Percentiles rank a stretch among this genome's conserved stretches.
Conservation (phyloP, 2,329 filamentous ascomycete genomes). For the Fusarium nematophilum region DNA sequence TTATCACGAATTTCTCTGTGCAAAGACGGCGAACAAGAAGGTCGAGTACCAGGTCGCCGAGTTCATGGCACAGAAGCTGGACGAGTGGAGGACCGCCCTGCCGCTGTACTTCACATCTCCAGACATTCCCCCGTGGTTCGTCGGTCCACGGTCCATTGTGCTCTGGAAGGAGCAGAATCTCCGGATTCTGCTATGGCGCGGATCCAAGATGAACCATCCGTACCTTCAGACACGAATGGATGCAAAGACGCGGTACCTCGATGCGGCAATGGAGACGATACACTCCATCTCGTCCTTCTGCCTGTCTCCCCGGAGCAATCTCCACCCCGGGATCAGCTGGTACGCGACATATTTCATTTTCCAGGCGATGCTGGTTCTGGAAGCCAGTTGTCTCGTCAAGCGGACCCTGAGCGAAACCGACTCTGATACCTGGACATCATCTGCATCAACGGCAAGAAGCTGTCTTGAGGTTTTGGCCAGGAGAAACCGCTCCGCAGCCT, state of each 20-base stretch:
- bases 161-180: slow-evolving; percentile 57
- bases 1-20: slow-evolving; percentile 54
- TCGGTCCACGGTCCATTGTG: slow-evolving; percentile 51
- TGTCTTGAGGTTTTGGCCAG: background rate
- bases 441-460: background rate
- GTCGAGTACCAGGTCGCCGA: slow-evolving; percentile 52
- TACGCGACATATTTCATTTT: slow-evolving; percentile 59
- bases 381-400: slow-evolving; percentile 29
- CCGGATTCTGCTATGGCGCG: slow-evolving; percentile 55
- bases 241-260: slow-evolving; percentile 51
- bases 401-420: slow-evolving; percentile 2
- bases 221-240: slow-evolving; percentile 35
- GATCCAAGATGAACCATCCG: slow-evolving; percentile 50
- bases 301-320: slow-evolving; percentile 33
- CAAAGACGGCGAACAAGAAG: slow-evolving; percentile 48
- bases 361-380: slow-evolving; percentile 55
- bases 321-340: slow-evolving; percentile 53
- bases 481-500: background rate
- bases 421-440: background rate
- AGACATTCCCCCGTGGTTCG: slow-evolving; percentile 49
- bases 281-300: slow-evolving; percentile 52
- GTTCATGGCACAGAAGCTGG: slow-evolving; percentile 52
- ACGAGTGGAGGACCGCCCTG: slow-evolving; percentile 47
- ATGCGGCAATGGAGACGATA: slow-evolving; percentile 52
- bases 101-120: slow-evolving; percentile 49